Evolutionary conservation across 805 yeast genomes (phyloP), one percentile per base, ranked within the genome.

Genomic region (Ogataea saltuana): DNA sequence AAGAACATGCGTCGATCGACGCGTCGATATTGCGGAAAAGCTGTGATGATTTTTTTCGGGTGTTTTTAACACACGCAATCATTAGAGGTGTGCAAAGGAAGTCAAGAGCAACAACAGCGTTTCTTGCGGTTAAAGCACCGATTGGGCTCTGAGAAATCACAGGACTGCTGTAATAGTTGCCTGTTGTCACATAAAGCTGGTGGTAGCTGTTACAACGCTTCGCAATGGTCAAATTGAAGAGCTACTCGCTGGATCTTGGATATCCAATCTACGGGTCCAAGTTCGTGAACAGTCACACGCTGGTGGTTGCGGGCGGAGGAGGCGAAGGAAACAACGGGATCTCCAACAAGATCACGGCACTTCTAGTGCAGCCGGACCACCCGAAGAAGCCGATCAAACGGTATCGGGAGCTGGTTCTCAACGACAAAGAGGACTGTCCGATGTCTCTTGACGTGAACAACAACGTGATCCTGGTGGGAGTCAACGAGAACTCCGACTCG

Each of bases 281-380:
- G 47, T 89, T 88, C 60, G 69, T 82, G 33, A 72, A 76, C 51
- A 74, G 81, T 49, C 66, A 70, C 47, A 75, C 81, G 1, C 61
- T 90, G 20, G 63, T 89, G 37, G 84, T 84, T 21, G 81, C 88
- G 3, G 99, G 99, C 31, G 99, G 99, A 33, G 97, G 97, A 22
- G 98, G 97, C 19, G 95, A 88, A 61, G 96, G 96, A 8, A 82
- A 81, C 57, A 84, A 88, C 56, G 97, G 96, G 22, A 81, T 88
- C 42, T 85, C 90, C 30, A 91, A 91, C 64, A 88, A 85, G 60
- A 68, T 91, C 49, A 80, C 89, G 4, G 83, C 84, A 2, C 61
- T 85, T 31, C 65, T 76, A 35, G 70, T 85, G 34, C 75, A 79
- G 54, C 79, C 83, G 41, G 70, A 70, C 25, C 72, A 73, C 43